Evolutionary conservation across 2,329 filamentous ascomycete genomes (phyloP), one percentile per base, ranked within the genome.

Genomic region (Xylaria sp.): DNA sequence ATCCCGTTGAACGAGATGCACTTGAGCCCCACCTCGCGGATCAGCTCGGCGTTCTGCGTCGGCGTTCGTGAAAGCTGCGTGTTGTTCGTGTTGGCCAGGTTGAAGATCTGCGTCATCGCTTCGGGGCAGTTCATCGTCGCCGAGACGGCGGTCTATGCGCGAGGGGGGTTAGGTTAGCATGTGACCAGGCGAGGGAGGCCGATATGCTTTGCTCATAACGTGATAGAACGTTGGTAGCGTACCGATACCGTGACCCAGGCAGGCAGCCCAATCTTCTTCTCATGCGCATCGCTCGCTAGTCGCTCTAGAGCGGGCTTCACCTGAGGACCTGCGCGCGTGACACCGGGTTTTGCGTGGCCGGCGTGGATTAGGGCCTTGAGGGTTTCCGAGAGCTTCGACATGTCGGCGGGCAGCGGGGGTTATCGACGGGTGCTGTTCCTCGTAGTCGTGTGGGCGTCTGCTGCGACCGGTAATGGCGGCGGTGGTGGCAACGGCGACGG

Each of bases 81-180:
- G 48, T 58, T 43, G 33, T 63, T 23, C 23, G 65, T 35, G 66
- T 79, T 75, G 10, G 83, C 83, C 31, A 85, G 75, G 57, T 82
- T 71, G 76, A 87, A 88, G 11, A 93, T 83, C 21, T 83, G 77
- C 3, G 85, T 78, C 67, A 94, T 85, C 3, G 90, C 90, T 59
- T 90, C 89, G 23, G 91, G 91, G 1, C 91, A 93, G 79, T 96
- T 95, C 80, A 95, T 87, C 1, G 92, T 95, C 79, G 94, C 91
- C 1, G 91, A 92, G 17, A 91, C 88, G 31, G 91, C 92, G 0
- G 91, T 90, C 88, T 92, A 54, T 27, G 1, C n/a, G 27, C 17
- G 15, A 54, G 40, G 10, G 53, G 33, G 23, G 7, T 11, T 25
- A 17, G 55, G 19, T 44, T 11, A 40, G 37, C n/a, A 23, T n/a